Evolutionary conservation across 176 grass and related monocot genomes (phyloP).

Genomic region (Elymus sibiricus): DNA sequence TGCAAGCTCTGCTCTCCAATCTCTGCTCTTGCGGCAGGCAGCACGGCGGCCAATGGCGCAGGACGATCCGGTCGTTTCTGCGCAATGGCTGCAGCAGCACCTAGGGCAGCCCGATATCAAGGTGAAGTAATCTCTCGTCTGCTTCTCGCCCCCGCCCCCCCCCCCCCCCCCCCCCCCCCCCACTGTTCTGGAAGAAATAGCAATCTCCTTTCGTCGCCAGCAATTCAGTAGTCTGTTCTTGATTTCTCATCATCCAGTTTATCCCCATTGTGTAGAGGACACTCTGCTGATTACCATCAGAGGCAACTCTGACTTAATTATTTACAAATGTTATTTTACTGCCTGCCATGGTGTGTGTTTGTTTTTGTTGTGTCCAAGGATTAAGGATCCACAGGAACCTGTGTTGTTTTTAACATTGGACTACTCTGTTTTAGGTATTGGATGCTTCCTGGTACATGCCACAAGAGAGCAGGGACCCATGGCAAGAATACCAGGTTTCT

Average conservation of each 20-base stretch:
- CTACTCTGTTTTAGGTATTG: conserved; percentile 52
- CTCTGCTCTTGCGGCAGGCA: background rate
- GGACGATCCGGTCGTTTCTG: conserved; percentile 64
- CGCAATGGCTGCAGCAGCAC: conserved; percentile 69
- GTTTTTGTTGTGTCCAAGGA: background rate
- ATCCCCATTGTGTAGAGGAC: background rate
- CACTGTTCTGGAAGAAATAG: background rate
- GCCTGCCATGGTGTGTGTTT: background rate
- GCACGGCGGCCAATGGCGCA: conserved; percentile 42
- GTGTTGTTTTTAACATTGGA: background rate
- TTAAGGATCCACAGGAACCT: background rate
- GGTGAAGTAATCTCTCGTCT: conserved; percentile 17
- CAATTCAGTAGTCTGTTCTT: background rate
- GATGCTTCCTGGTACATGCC: conserved; percentile 99
- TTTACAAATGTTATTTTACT: background rate
- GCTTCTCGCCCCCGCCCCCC: too few species aligned
- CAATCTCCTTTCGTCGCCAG: background rate
- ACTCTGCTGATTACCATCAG: background rate
- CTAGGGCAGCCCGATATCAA: conserved; percentile 64
- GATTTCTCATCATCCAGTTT: background rate
- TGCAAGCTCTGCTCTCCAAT: background rate
- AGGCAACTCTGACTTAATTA: background rate
- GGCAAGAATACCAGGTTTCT: conserved; percentile 87
- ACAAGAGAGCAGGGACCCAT: conserved; percentile 62
- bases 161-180: too few species aligned